Conservation (phyloP, 257 asterid species). For the Nicotiana sylvestris region DNA sequence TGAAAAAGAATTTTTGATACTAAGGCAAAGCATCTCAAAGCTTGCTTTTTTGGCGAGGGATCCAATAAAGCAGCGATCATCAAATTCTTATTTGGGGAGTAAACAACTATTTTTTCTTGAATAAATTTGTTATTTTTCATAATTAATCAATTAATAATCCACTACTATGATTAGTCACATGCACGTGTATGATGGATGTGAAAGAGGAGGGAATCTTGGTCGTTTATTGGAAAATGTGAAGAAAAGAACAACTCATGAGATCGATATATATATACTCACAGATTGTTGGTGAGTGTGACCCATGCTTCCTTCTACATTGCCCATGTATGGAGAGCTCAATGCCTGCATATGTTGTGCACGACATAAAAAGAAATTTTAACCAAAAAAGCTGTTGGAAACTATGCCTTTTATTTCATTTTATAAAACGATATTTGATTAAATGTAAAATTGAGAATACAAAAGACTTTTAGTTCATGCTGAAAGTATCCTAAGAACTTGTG, state of each 20-base stretch:
- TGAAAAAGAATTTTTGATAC: not conserved
- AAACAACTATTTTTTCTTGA: constrained; percentile 14
- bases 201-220: constrained; percentile 27
- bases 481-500: too few species aligned
- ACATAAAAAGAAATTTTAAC: not conserved
- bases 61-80: constrained; percentile 44
- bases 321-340: constrained; percentile 39
- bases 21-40: constrained; percentile 7
- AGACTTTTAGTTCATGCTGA: too few species aligned
- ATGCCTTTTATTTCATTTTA: not conserved
- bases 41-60: constrained; percentile 38
- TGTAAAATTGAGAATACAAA: not conserved
- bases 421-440: not conserved
- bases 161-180: constrained; percentile 14
- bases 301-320: constrained; percentile 35
- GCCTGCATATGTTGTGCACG: constrained; percentile 26
- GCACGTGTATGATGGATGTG: constrained; percentile 27
- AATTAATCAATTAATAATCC: constrained; percentile 10
- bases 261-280: constrained; percentile 33
- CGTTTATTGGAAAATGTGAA: constrained; percentile 50
- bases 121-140: constrained; percentile 31
- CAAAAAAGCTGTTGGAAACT: not conserved
- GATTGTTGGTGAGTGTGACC: constrained; percentile 45
- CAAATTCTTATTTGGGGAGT: constrained; percentile 23
- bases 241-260: not conserved